These are phyloP conservation scores for Gyromitra esculenta DNA, from an alignment of 2,329 filamentous ascomycete species.

Conservation along the genomic window DNA sequence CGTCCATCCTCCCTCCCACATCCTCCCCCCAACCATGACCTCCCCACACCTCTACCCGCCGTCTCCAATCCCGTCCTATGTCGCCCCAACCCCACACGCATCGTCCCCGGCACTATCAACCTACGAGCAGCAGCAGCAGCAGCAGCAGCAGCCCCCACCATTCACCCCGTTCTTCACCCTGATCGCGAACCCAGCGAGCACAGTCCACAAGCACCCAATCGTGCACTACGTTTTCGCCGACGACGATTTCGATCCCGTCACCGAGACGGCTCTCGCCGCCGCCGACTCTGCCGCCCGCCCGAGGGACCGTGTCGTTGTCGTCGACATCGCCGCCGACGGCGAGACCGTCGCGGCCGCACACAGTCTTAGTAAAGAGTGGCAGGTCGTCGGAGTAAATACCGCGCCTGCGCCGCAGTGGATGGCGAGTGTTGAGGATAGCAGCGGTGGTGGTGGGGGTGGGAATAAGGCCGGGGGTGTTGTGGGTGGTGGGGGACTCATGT, in stretches of 20 bases:
- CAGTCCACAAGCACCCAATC: slow-evolving; percentile 81
- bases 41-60: slow-evolving; percentile 35
- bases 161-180: slow-evolving; percentile 88
- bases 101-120: not conserved
- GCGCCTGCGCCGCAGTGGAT: slow-evolving; percentile 72
- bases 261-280: slow-evolving; percentile 39
- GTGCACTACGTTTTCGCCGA: slow-evolving; percentile 94
- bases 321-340: slow-evolving; percentile 66
- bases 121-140: not conserved
- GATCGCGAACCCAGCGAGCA: slow-evolving; percentile 77
- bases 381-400: slow-evolving; percentile 68
- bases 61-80: slow-evolving; percentile 12
- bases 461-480: slow-evolving; percentile 57
- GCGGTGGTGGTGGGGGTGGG: slow-evolving; percentile 59
- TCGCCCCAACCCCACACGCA: slow-evolving; percentile 7
- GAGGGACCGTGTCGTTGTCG: slow-evolving; percentile 65
- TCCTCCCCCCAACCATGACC: not conserved
- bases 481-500: slow-evolving; percentile 65
- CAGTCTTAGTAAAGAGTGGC: slow-evolving; percentile 79
- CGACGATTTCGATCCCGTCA: slow-evolving; percentile 70
- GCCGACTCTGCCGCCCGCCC: slow-evolving; percentile 8
- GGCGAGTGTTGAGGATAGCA: slow-evolving; percentile 66
- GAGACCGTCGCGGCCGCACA: slow-evolving; percentile 73
- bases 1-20: not conserved
- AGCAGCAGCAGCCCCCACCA: slow-evolving; percentile 56